Conservation (phyloP, 495 filamentous ascomycete species). For the Clavariopsis aquatica region DNA sequence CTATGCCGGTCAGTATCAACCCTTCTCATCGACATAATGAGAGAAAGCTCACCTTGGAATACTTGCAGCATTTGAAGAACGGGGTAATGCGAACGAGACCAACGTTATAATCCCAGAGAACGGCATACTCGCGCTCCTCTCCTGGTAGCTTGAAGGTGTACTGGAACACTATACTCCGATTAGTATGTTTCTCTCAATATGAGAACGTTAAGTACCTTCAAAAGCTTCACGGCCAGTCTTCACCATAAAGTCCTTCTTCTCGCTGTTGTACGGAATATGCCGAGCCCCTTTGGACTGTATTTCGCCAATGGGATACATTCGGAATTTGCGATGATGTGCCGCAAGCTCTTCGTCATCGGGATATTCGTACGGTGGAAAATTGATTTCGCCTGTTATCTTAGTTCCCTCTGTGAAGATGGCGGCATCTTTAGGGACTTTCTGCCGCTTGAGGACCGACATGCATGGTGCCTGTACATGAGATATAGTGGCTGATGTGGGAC, state of each 20-base stretch:
- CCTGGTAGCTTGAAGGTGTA: conserved; percentile 80
- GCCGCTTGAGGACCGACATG: conserved; percentile 43
- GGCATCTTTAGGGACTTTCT: conserved; percentile 61
- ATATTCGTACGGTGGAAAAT: conserved; percentile 67
- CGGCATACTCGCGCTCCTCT: conserved; percentile 65
- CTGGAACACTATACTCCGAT: conserved; percentile 69
- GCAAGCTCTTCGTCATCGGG: conserved; percentile 55
- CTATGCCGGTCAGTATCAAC: conserved; percentile 48
- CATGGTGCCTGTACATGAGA: conserved; percentile 3
- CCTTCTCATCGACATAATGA: not conserved
- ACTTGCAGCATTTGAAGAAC: conserved; percentile 87
- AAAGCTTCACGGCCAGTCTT: conserved; percentile 86
- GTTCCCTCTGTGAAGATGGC: conserved; percentile 57
- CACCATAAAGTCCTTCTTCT: conserved; percentile 82
- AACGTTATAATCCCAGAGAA: conserved; percentile 97
- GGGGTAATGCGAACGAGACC: conserved; percentile 94
- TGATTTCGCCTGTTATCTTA: conserved; percentile 61
- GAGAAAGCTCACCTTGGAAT: conserved; percentile 68
- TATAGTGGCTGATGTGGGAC: conserved; percentile 16
- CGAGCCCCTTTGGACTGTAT: conserved; percentile 65
- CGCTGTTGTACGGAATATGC: conserved; percentile 90
- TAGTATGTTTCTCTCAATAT: conserved; percentile 17
- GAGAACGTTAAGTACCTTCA: conserved; percentile 63
- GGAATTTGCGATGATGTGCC: conserved; percentile 59
- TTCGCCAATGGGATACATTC: conserved; percentile 65